A percentile compares a stretch with the other conserved stretches of the same genome.
phyloP scores from a whole-genome alignment of 2,329 filamentous ascomycete species.

The Aspergillus pseudoterreus region DNA sequence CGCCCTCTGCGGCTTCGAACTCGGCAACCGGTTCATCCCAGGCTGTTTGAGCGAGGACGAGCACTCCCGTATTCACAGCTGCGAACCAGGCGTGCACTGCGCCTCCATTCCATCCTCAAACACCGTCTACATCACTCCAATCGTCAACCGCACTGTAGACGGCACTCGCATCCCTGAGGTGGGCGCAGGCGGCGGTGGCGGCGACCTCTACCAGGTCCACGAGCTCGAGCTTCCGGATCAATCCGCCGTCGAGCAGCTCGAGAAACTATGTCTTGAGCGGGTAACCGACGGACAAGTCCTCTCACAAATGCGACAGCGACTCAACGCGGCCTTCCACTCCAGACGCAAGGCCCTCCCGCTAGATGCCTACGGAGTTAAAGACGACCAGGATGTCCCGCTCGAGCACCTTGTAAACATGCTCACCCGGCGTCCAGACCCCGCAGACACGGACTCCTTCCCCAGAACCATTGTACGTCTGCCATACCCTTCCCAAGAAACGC shows the following conservation, averaged over 20 bases:
- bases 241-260: conserved; percentile 49
- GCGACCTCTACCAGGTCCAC: conserved; percentile 66
- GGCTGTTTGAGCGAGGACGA: conserved; percentile 69
- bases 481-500: not conserved
- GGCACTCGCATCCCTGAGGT: conserved; percentile 67
- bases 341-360: conserved; percentile 34
- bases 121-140: conserved; percentile 73
- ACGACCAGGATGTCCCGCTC: conserved; percentile 36
- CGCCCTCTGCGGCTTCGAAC: conserved; percentile 67
- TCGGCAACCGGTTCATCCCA: conserved; percentile 65
- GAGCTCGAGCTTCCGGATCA: conserved; percentile 60
- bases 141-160: conserved; percentile 59
- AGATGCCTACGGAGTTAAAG: conserved; percentile 34
- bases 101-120: conserved; percentile 39
- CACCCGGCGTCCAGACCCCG: conserved; percentile 16
- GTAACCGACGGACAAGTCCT: conserved; percentile 28
- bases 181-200: conserved; percentile 74
- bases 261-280: conserved; percentile 47
- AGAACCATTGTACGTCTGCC: conserved; percentile 31
- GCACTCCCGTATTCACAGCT: conserved; percentile 73
- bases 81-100: conserved; percentile 63
- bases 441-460: not conserved
- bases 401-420: conserved; percentile 32
- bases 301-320: conserved; percentile 25
- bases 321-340: conserved; percentile 31